Conservation (phyloP, 176 grass and related monocot genomes). For the Cenchrus purpureus region DNA sequence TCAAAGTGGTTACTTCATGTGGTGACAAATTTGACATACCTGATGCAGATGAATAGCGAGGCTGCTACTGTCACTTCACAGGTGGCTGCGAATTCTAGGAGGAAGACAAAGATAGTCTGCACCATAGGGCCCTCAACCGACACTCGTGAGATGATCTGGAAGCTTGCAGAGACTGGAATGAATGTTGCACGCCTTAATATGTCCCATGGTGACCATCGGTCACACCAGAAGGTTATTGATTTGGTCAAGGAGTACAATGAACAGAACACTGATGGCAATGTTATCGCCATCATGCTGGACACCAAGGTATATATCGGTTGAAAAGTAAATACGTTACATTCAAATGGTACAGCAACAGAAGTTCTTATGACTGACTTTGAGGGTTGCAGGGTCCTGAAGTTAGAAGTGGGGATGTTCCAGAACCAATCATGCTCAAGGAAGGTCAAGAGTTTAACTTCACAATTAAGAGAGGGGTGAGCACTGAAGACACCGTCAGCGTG, state of each 20-base stretch:
- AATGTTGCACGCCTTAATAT: constrained; percentile 93
- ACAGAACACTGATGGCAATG: constrained; percentile 72
- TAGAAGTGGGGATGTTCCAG: constrained; percentile 92
- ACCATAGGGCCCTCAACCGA: constrained; percentile 95
- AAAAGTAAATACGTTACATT: constrained; percentile 18
- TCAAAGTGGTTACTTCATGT: background rate
- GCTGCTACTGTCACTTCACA: constrained; percentile 45
- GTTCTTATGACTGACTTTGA: constrained; percentile 27
- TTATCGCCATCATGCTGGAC: constrained; percentile 94
- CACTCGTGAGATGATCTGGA: constrained; percentile 93
- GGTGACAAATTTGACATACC: constrained; percentile 9
- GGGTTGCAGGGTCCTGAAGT: constrained; percentile 90
- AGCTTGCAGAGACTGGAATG: constrained; percentile 92
- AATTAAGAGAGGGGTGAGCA: constrained; percentile 82
- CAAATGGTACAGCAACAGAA: background rate
- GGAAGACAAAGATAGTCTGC: constrained; percentile 98
- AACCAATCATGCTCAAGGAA: constrained; percentile 86
- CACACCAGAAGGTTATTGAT: constrained; percentile 93
- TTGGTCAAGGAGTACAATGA: constrained; percentile 94
- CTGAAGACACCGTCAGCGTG: constrained; percentile 81
- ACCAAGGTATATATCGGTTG: constrained; percentile 66
- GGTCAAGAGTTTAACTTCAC: constrained; percentile 95
- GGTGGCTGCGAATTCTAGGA: constrained; percentile 31
- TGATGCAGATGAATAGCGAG: constrained; percentile 44
- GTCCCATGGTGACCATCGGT: constrained; percentile 97